phyloP scores from a whole-genome alignment of 2,329 filamentous ascomycete species.

The Claviceps sp. region DNA sequence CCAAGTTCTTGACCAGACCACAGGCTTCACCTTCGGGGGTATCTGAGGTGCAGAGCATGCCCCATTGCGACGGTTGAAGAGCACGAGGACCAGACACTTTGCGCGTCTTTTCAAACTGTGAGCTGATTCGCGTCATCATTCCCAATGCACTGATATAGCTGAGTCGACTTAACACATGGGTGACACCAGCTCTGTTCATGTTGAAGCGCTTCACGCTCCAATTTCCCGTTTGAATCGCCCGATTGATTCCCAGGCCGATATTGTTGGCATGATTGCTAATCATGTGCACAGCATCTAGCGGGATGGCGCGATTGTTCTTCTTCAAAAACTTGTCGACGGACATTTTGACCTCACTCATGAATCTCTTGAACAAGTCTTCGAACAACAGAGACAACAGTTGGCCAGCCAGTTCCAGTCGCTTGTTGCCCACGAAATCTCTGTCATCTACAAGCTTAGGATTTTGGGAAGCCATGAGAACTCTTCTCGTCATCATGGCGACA shows the following conservation, averaged over 20 bases:
- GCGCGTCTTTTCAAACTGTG: constrained; percentile 96
- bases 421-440: constrained; percentile 95
- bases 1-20: constrained; percentile 94
- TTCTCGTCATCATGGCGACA: constrained; percentile 92
- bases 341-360: constrained; percentile 76
- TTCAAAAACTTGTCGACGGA: constrained; percentile 93
- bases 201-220: constrained; percentile 97
- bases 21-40: constrained; percentile 98
- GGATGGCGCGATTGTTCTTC: constrained; percentile 78
- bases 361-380: constrained; percentile 96
- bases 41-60: constrained; percentile 94
- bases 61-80: constrained; percentile 92
- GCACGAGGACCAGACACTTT: constrained; percentile 95
- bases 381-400: constrained; percentile 89
- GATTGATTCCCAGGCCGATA: constrained; percentile 87
- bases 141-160: constrained; percentile 95
- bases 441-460: constrained; percentile 87
- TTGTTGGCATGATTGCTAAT: constrained; percentile 73
- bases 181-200: constrained; percentile 95
- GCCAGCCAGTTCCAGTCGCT: constrained; percentile 85
- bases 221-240: constrained; percentile 93
- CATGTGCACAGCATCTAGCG: constrained; percentile 76
- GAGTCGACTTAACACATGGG: constrained; percentile 85
- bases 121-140: constrained; percentile 99
- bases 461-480: constrained; percentile 86